A percentile compares a stretch with the other conserved stretches of the same genome.
phyloP scores from a whole-genome alignment of 768 basidiomycete species.

The Auricularia cornea region DNA sequence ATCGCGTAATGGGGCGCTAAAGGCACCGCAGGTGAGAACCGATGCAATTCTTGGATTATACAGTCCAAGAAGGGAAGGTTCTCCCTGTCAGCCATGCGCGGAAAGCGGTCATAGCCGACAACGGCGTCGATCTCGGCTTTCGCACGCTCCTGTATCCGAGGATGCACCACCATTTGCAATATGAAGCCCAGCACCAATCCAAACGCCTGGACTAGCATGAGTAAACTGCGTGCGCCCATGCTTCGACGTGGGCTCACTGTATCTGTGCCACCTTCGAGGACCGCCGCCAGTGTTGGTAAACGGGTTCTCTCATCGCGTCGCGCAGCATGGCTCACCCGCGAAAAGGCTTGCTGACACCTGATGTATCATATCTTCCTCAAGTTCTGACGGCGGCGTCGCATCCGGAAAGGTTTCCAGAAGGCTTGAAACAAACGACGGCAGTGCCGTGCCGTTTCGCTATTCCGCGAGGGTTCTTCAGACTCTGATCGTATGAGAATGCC shows the following conservation, averaged over 20 bases:
- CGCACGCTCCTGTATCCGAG: constrained; percentile 27
- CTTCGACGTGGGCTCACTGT: background rate
- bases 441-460: background rate
- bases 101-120: constrained; percentile 22
- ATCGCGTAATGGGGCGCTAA: background rate
- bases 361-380: constrained; percentile 1
- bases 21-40: background rate
- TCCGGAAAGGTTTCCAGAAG: background rate
- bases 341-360: background rate
- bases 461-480: too few species aligned
- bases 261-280: background rate
- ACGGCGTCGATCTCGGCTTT: constrained; percentile 30
- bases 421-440: background rate
- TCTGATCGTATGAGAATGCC: too few species aligned
- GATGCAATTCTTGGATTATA: background rate
- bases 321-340: background rate
- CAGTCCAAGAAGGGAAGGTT: background rate
- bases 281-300: background rate
- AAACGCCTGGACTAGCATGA: background rate
- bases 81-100: constrained; percentile 19
- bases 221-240: background rate
- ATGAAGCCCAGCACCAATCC: constrained; percentile 18
- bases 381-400: background rate
- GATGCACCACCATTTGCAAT: constrained; percentile 29
- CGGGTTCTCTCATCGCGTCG: background rate